Evolutionary conservation across 352 stramenopile genomes (phyloP).

Genomic region (Phytophthora megakarya): DNA sequence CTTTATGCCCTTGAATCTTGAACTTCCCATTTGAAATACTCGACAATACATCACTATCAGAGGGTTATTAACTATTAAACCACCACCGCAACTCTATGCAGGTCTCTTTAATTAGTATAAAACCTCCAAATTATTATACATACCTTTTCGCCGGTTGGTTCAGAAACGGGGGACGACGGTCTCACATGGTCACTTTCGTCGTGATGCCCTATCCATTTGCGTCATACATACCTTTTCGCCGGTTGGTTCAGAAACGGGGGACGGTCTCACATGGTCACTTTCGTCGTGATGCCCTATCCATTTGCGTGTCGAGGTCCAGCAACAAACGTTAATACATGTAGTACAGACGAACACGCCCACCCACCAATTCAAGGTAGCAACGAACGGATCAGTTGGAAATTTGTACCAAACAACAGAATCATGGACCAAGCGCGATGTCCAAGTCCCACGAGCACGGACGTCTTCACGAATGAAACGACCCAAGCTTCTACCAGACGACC

Average conservation of each 20-base stretch:
- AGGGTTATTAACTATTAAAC: too few species aligned
- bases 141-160: not conserved
- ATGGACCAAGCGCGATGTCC: conserved; percentile 15
- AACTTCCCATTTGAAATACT: not conserved
- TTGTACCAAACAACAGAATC: not conserved
- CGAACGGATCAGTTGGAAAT: conserved; percentile 10
- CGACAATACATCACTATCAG: too few species aligned
- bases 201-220: too few species aligned
- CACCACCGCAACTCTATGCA: too few species aligned
- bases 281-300: not conserved
- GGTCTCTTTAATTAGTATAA: not conserved
- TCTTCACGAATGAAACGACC: not conserved
- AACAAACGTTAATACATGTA: not conserved
- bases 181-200: not conserved
- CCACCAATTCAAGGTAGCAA: conserved; percentile 2
- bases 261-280: not conserved
- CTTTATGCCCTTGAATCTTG: conserved; percentile 27
- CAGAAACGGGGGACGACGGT: too few species aligned
- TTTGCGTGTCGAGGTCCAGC: conserved; percentile 16
- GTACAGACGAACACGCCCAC: conserved; percentile 17
- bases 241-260: conserved; percentile 1
- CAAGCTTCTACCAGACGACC: conserved; percentile 23
- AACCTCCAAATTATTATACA: not conserved
- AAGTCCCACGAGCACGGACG: conserved; percentile 8
- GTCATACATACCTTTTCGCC: not conserved